These are phyloP conservation scores for Termitomyces sp. DNA, from an alignment of 768 basidiomycete genomes.

Conservation along the genomic window DNA sequence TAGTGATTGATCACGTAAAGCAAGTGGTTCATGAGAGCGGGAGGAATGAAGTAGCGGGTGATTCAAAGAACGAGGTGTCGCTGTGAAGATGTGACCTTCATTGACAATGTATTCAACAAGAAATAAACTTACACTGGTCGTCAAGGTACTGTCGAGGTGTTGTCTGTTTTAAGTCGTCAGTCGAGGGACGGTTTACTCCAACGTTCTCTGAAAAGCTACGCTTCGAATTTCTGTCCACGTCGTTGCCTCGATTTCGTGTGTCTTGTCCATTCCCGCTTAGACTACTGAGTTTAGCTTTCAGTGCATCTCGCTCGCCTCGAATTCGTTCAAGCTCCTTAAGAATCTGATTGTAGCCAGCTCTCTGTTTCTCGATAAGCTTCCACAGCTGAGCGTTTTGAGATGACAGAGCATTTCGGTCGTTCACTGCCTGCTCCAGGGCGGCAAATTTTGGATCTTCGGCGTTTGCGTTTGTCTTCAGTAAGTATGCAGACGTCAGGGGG, in stretches of 20 bases:
- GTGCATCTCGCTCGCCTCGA: constrained; percentile 71
- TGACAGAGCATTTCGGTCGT: constrained; percentile 75
- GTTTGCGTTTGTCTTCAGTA: constrained; percentile 49
- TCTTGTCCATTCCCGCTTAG: constrained; percentile 21
- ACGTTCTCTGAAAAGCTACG: constrained; percentile 24
- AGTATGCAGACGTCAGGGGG: constrained; percentile 18
- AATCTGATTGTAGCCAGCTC: constrained; percentile 71
- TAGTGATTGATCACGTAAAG: constrained; percentile 18
- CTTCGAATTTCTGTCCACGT: constrained; percentile 16
- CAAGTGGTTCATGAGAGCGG: constrained; percentile 36
- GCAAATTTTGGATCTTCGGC: constrained; percentile 49
- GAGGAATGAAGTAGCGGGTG: constrained; percentile 28
- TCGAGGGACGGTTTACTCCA: constrained; percentile 6
- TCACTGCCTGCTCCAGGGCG: constrained; percentile 72
- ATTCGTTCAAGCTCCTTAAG: constrained; percentile 84
- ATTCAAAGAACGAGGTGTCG: constrained; percentile 23
- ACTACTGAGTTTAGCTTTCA: constrained; percentile 40
- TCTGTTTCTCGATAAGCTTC: constrained; percentile 93
- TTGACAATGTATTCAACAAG: constrained; percentile 3
- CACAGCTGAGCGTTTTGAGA: constrained; percentile 87
- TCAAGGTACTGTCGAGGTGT: constrained; percentile 29
- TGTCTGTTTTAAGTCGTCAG: constrained; percentile 10
- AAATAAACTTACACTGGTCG: constrained; percentile 27
- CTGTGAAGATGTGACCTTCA: constrained; percentile 16
- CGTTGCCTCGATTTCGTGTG: constrained; percentile 21